Evolutionary conservation across 441 rosid species (phyloP), one percentile per base, ranked within the genome.

Genomic region (Theobroma grandiflorum): DNA sequence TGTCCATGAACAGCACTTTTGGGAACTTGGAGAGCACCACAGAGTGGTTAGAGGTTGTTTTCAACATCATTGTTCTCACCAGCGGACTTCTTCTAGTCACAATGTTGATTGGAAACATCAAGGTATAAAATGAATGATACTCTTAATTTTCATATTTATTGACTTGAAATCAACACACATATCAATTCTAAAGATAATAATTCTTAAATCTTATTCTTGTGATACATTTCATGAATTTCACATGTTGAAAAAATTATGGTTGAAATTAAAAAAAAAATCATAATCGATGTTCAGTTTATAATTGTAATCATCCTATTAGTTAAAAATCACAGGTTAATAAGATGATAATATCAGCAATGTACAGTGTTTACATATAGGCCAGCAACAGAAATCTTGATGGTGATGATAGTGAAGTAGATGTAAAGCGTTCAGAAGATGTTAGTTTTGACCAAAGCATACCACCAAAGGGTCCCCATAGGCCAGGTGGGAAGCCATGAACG

Each of bases 11-110:
- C 90, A 96, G 99, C 87, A 94, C 98, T 31, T 94, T 96, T 58
- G 99, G 99, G 64, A 93, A 91, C 83, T 80, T 96, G 88, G 97
- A 92, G 86, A 96, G 98, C 88, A 93, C 99, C 15, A 93, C 98
- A 35, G 99, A 94, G 78, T 94, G 99, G 99, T 79, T 91, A 2
- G 99, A 96, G 82, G 98, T 94, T 55, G 95, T 96, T 68, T 96
- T 96, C 91, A 94, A 94, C 85, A 96, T 96, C 71, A 90, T 96
- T 79, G 95, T 94, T 74, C 90, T 96, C 15, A 96, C 98, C 40
- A 90, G 98, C 81, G 99, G 99, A 38, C 97, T 96, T 67, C 89
- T 96, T 53, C 81, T 96, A 22, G 98, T 96, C 66, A 94, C 99
- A 38, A 93, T 96, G 99, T 84, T 96, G 87, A 96, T 96, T 8